These are phyloP conservation scores for Filobasidium floriforme DNA, from an alignment of 768 basidiomycete species.

Conservation along the genomic window DNA sequence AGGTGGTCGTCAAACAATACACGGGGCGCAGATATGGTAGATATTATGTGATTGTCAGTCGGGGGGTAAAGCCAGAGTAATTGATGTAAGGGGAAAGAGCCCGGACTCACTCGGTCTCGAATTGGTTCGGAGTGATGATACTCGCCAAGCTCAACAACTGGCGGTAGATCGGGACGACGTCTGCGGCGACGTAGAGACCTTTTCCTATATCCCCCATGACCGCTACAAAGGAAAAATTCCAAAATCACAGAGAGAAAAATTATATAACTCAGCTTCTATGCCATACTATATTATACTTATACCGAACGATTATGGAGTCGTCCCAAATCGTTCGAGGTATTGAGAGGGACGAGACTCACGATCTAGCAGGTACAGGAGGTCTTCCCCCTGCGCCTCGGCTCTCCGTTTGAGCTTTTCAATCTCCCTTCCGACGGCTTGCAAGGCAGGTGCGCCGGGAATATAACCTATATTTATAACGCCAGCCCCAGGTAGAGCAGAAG, in stretches of 20 bases:
- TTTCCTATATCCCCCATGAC: slow-evolving; percentile 88
- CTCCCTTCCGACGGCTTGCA: slow-evolving; percentile 59
- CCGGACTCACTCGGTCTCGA: slow-evolving; percentile 77
- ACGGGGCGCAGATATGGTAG: too few species aligned
- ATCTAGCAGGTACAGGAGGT: slow-evolving; percentile 78
- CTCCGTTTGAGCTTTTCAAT: slow-evolving; percentile 56
- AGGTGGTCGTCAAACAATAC: too few species aligned
- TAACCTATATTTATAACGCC: slow-evolving; percentile 55
- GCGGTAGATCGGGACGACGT: slow-evolving; percentile 80
- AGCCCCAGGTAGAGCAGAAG: neutral
- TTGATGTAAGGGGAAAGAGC: too few species aligned
- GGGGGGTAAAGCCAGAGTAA: too few species aligned
- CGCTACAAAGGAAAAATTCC: too few species aligned
- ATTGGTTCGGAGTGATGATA: slow-evolving; percentile 96
- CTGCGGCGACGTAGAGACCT: slow-evolving; percentile 71
- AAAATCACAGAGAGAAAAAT: too few species aligned
- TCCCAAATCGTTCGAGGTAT: too few species aligned
- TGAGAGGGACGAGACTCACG: too few species aligned
- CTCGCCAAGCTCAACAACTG: slow-evolving; percentile 62
- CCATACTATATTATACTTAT: too few species aligned
- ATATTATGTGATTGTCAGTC: too few species aligned
- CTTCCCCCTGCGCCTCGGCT: slow-evolving; percentile 51
- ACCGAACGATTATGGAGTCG: too few species aligned
- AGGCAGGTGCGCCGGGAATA: slow-evolving; percentile 72
- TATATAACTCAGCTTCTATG: too few species aligned